Evolutionary conservation across 2,329 filamentous ascomycete genomes (phyloP), one percentile per base, ranked within the genome.

Genomic region (Colletotrichum tofieldiae): DNA sequence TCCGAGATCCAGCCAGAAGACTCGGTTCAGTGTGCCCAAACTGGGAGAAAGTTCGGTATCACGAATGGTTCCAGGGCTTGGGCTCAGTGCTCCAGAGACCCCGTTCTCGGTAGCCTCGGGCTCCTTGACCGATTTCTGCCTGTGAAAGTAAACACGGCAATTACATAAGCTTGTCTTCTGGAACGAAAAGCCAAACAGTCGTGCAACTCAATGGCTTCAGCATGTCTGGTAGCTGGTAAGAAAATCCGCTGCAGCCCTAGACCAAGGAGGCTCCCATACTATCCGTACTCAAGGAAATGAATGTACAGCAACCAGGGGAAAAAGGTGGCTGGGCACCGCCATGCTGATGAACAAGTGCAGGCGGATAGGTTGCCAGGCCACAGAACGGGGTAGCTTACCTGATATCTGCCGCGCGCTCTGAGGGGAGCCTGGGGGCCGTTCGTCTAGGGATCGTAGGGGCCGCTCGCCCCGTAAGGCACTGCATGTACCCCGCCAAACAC

Each of bases 401-500:
- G 62, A 66, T 41, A 68, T 51, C 58, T 45, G 54, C 64, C 47
- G 29, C n/a, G 35, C 49, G 35, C 45, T 41, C 35, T 39, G n/a
- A 51, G 32, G n/a, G 39, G 32, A 49, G 47, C 60, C 45, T 20
- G 23, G 45, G 12, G 43, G 56, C 26, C 29, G 35, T 11, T 8
- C 23, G 43, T 37, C 35, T 5, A 39, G 45, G n/a, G 37, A n/a
- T n/a, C 41, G n/a, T 59, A 64, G 65, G 51, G 65, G 54, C 59
- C 54, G 52, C 70, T n/a, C 69, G 35, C 59, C 65, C 45, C 45
- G 20, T 47, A 72, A 69, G 52, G 59, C 59, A 69, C 56, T 45
- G 58, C 29, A 41, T 45, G 59, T 29, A 70, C 70, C 70, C 70
- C 70, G 70, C 65, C 60, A 70, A 70, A 70, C 65, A 54, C 49